These are phyloP conservation scores for Escovopsis sp. DNA, from an alignment of 2,329 filamentous ascomycete genomes.

Conservation along the genomic window DNA sequence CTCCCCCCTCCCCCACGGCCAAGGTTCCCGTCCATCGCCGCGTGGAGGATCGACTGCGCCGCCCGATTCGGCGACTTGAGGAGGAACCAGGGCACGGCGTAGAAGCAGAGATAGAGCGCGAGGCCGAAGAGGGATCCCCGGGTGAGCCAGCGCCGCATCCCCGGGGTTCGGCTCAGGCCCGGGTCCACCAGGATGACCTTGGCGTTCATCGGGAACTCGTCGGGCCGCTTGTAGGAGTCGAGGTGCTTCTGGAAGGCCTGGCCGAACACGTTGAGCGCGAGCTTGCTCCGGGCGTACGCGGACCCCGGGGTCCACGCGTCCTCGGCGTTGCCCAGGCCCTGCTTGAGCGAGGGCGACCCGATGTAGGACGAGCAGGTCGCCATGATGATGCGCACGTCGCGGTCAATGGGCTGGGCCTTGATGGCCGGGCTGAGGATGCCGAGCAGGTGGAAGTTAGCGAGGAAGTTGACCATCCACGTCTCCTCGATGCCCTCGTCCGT, in stretches of 20 bases:
- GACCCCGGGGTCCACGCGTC: constrained; percentile 39
- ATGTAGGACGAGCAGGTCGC: constrained; percentile 84
- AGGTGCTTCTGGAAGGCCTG: constrained; percentile 87
- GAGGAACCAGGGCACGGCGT: constrained; percentile 72
- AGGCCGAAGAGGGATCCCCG: constrained; percentile 73
- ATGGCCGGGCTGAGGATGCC: constrained; percentile 84
- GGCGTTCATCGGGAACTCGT: constrained; percentile 67
- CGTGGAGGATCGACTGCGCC: constrained; percentile 74
- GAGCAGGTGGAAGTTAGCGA: constrained; percentile 89
- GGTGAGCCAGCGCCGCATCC: constrained; percentile 75
- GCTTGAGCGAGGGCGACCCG: constrained; percentile 51
- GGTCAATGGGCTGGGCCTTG: constrained; percentile 79
- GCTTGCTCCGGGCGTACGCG: constrained; percentile 51
- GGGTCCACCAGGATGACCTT: constrained; percentile 81
- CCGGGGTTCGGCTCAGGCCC: constrained; percentile 69
- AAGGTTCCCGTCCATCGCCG: constrained; percentile 66
- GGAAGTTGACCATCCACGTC: constrained; percentile 89
- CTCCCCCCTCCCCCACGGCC: constrained; percentile 51
- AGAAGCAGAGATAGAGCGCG: constrained; percentile 59
- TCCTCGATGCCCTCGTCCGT: constrained; percentile 73
- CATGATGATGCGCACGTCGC: constrained; percentile 81
- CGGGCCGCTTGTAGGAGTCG: constrained; percentile 67
- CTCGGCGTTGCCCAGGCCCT: constrained; percentile 25
- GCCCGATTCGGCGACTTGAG: constrained; percentile 75
- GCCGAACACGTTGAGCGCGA: constrained; percentile 82